Base-by-base conservation (phyloP, 306 rosid genomes). In the Elaeagnus macrophylla region DNA sequence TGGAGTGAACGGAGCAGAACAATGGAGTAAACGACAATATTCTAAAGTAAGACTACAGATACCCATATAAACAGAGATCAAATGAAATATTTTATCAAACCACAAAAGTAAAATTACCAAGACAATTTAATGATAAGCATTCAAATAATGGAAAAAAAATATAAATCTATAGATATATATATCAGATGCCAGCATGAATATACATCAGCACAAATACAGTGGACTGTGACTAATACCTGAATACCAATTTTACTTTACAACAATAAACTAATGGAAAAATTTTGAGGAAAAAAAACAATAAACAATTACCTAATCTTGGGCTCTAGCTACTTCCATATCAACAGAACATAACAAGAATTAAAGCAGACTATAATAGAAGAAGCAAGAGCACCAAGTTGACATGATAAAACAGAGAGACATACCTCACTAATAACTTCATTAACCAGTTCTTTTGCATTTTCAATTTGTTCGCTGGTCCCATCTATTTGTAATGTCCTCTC, bases 401-500 rank as follows among this genome's bases (percentile, higher is more conserved):
- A 75, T 37, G 39, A 46, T 47, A 56, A 62, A 58, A 37, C 54
- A 37, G 54, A 48, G 53, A 62, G 56, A 69, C 86, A 67, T 79
- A 93, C 99, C 93, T 93, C 99, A 8, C 81, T 93, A 55, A 82
- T 81, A 64, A 93, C 81, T 75, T 85, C 83, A 71, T 79, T 66
- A 59, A 87, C 95, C 85, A 93, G 69, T 59, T 76, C 82, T 67
- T 87, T 93, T 35, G 96, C 96, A 59, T 79, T 70, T 64, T 93
- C 96, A 71, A 87, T 82, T 74, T 93, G 99, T 36, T 87, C 99
- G 17, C 79, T 57, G 10, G 89, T 78, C 55, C 99, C 99, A 56
- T 93, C 96, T 69, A 93, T 77, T 69, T 93, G 95, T 54, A 87
- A 47, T 13, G 99, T 93, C 71, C 99, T 80, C 68, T 93, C 96